These are phyloP conservation scores for Brassica juncea DNA, from an alignment of 345 rosid species.

Conservation along the genomic window DNA sequence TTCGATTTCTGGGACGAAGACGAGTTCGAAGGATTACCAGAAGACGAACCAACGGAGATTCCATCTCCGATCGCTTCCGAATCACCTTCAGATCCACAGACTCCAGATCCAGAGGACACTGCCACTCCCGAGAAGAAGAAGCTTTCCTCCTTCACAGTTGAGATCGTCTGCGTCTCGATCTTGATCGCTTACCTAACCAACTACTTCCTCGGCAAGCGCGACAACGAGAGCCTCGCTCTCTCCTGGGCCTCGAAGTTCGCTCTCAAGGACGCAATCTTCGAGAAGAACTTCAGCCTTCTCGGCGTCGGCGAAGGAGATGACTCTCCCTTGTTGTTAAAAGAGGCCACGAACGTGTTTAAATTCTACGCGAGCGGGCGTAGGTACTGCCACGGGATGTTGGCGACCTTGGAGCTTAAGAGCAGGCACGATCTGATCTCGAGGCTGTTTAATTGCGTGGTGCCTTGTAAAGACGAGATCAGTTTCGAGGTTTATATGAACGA, in stretches of 20 bases:
- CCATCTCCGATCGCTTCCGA: constrained; percentile 24
- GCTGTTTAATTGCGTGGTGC: constrained; percentile 70
- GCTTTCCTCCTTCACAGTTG: constrained; percentile 44
- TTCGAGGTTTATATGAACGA: constrained; percentile 95
- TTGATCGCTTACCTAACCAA: constrained; percentile 64
- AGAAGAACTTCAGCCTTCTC: constrained; percentile 75
- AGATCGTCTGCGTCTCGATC: constrained; percentile 66
- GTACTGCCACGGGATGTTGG: constrained; percentile 84
- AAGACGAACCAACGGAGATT: constrained; percentile 22
- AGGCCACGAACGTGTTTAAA: constrained; percentile 82
- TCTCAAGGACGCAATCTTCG: constrained; percentile 64
- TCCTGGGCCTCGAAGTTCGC: constrained; percentile 92
- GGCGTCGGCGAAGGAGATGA: constrained; percentile 83
- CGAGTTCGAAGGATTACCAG: constrained; percentile 88
- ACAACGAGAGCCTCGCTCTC: constrained; percentile 77
- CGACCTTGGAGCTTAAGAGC: constrained; percentile 93
- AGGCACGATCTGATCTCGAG: constrained; percentile 88
- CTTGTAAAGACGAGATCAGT: constrained; percentile 83
- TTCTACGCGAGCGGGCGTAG: constrained; percentile 95
- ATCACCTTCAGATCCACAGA: constrained; percentile 28
- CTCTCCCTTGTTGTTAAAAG: constrained; percentile 81
- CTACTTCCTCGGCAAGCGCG: constrained; percentile 80
- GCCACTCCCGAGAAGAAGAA: constrained; percentile 38
- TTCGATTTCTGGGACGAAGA: constrained; percentile 96
- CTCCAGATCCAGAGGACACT: constrained; percentile 37